Evolutionary conservation across 805 yeast species (phyloP), one percentile per base, ranked within the genome.

Genomic region (Candida ovalis): DNA sequence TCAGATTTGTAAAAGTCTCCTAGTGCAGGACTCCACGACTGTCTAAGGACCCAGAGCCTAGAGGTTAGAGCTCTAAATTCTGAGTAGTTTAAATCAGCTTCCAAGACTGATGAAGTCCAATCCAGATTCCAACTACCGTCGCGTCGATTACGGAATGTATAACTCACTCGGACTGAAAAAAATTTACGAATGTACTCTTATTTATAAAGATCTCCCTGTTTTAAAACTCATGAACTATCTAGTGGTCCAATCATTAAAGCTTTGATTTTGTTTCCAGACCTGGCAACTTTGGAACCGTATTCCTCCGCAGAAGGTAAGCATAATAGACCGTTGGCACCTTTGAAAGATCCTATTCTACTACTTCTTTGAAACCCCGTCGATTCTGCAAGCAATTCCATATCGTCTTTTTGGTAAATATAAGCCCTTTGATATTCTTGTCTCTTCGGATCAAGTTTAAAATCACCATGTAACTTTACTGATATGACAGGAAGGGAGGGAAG

Each of bases 401-500:
- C 46, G 6, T 39, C 42, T 22, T 45, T 49, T 38, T 70, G 75
- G 10, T 45, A 47, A 4, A 74, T 59, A 12, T 45, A 43, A 2
- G 70, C 81, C 18, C 83, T 56, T 44, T 77, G 81, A 56, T 73
- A 78, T 49, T 78, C 82, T 1, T 80, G 79, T 19, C 83, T 58
- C 28, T 46, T 49, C 4, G 77, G 68, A 53, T 78, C 83, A 7
- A 78, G 63, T 32, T 48, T 61, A 7, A 67, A 60, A 12, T 64
- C 69, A 4, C 52, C 46, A 1, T 55, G 54, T 23, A 77, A 47
- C 19, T 54, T 54, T 3, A 71, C 79, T 32, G 61, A 59, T n/a
- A 76, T 56, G 28, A 50, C 58, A 1, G 74, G 70, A 7, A 63
- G 53, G 2, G 56, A 19, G 2, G 71, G 68, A 1, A 64, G 43